Conservation (phyloP, 768 basidiomycete genomes). For the Russula sp. region DNA sequence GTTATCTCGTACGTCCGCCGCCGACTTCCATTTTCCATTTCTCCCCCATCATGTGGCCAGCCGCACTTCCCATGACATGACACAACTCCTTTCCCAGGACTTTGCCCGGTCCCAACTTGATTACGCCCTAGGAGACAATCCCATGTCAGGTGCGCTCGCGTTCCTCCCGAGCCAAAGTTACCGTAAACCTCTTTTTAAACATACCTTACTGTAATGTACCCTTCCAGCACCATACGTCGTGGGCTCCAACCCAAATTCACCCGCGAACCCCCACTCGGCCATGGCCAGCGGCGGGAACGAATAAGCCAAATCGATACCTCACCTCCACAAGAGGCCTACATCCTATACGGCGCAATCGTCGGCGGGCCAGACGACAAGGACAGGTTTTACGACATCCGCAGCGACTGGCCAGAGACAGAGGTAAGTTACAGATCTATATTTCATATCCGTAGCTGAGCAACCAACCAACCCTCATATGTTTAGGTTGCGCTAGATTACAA, state of each 20-base stretch:
- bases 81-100: too few relatives aligned
- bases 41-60: not conserved
- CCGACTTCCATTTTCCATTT: too few relatives aligned
- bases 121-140: constrained; percentile 84
- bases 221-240: constrained; percentile 75
- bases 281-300: constrained; percentile 81
- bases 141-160: constrained; percentile 69
- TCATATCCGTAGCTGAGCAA: too few relatives aligned
- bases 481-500: constrained; percentile 86
- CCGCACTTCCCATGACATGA: constrained; percentile 25
- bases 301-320: constrained; percentile 63
- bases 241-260: constrained; percentile 87
- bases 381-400: constrained; percentile 78
- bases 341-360: constrained; percentile 83
- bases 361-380: constrained; percentile 82
- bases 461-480: constrained; percentile 6
- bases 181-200: not conserved
- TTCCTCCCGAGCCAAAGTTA: not conserved
- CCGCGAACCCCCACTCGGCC: constrained; percentile 86
- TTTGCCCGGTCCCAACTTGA: constrained; percentile 77
- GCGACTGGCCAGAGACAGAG: constrained; percentile 89
- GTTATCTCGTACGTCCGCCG: constrained; percentile 53
- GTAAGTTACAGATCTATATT: constrained; percentile 36
- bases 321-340: constrained; percentile 68
- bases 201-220: not conserved